Conservation (phyloP, 2,329 filamentous ascomycete genomes). For the Cadophora luteo-olivacea region DNA sequence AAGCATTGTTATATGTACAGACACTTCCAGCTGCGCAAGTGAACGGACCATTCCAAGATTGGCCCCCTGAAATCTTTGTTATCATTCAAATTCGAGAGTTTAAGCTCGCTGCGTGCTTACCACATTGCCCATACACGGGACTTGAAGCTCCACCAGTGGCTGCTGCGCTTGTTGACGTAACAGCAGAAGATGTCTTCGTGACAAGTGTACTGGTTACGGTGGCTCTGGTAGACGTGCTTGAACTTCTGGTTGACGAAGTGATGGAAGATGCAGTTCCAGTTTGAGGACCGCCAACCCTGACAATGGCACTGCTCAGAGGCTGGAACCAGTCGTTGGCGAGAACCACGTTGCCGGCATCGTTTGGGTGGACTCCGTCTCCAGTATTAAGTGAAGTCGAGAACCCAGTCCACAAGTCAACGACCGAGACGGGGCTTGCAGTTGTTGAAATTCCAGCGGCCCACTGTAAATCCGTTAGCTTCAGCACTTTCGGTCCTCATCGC, state of each 20-base stretch:
- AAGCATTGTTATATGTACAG: constrained; percentile 3
- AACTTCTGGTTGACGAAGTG: neutral
- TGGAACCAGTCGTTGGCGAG: constrained; percentile 43
- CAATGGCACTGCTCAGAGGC: constrained; percentile 20
- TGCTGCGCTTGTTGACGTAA: constrained; percentile 7
- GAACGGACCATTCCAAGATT: constrained; percentile 4
- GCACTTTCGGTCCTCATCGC: neutral
- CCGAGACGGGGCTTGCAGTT: constrained; percentile 42
- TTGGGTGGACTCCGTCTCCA: constrained; percentile 47
- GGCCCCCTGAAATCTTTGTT: neutral
- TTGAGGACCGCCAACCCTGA: constrained; percentile 3
- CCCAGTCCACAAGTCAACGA: constrained; percentile 47
- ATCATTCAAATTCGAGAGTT: neutral
- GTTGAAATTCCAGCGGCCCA: constrained; percentile 43
- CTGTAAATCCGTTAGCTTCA: neutral
- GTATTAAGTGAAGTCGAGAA: constrained; percentile 43
- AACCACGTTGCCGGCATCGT: constrained; percentile 42
- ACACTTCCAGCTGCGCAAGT: constrained; percentile 4
- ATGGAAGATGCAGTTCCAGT: neutral
- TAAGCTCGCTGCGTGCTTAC: neutral
- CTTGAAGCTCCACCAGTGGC: neutral
- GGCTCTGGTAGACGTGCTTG: constrained; percentile 1
- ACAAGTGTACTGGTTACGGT: neutral
- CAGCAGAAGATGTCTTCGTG: constrained; percentile 11
- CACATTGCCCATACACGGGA: constrained; percentile 16